Base-by-base conservation (phyloP, 352 stramenopile genomes). In the Phytopythium boreale region DNA sequence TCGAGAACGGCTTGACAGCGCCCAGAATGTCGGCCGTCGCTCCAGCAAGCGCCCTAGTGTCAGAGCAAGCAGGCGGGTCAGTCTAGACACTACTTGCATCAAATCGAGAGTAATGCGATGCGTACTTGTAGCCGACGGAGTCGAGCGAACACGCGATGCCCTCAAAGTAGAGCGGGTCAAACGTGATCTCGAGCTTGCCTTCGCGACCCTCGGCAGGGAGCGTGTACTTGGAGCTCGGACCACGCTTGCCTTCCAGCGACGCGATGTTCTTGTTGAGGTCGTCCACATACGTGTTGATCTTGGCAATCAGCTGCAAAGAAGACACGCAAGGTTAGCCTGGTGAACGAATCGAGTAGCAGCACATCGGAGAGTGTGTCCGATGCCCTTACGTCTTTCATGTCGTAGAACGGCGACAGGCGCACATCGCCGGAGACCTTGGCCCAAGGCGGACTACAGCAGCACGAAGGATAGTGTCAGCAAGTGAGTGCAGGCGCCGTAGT, bases 391-490 rank as follows among this genome's bases (percentile, higher is more conserved):
- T 94, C 84, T 34, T 89, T 73, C 64, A 96, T 84, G 34, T 95
- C 81, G 74, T 97, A 97, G 72, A 97, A 97, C 31, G 91, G 91
- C 34, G 87, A 93, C n/a, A 97, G 66, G 52, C 91, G 87, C n/a
- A 96, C 89, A 36, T 97, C 91, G 24, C 91, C 91, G 22, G 85
- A 89, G 64, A 97, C 87, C 62, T 92, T 96, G 44, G 86, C 81
- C 76, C 90, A 93, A 55, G 89, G 87, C 10, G 90, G 90, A 70
- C 95, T 92, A 69, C 36, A 37, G 44, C 55, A 29, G 1, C 15
- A 51, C 2, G 44, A 24, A 27, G 17, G 55, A 47, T 1, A 56
- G 43, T 11, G 39, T 36, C 27, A 59, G 19, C 20, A 8, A 34
- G 27, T 31, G 17, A 56, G 36, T 22, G 15, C 0, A 24, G 43